Base-by-base conservation (phyloP, 805 yeast genomes). In the Starmerella powellii region DNA sequence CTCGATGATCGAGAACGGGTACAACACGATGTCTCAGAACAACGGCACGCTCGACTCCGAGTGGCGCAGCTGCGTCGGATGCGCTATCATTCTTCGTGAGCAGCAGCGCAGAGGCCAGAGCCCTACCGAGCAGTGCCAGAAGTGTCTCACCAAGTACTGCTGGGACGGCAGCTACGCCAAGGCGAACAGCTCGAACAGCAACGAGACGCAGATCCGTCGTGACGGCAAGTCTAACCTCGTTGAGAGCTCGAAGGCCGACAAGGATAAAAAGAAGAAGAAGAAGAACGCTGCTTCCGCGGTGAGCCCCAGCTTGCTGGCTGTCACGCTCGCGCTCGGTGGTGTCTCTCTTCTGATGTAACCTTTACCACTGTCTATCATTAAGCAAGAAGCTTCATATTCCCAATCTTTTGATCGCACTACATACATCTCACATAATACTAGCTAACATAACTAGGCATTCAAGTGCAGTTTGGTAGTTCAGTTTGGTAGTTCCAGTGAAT, bases 71-170 rank as follows among this genome's bases (percentile, higher is more conserved):
- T 86, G 95, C 65, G 68, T 85, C 35, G 82, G 82, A 3, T 86
- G 95, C 70, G 95, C 95, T 3, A 73, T 83, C 38, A 66, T 86
- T 42, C 79, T 84, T 59, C 76, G 95, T 58, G 74, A 79, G 36
- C 78, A 80, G 61, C 93, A 85, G 65, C 71, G 87, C 58, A 61
- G 68, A 30, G 75, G 76, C 23, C 61, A 67, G 29, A 66, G 71
- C 15, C 79, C 80, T 45, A 65, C 78, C 8, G 78, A 70, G 6
- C 84, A 80, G 57, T 86, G 96, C 67, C 64, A 74, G 54, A 48
- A 65, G 44, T 87, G 95, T 57, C 80, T 86, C 58, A 61, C 65
- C 33, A 68, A 65, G 15, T 87, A 85, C 61, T 86, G 96, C 62
- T 86, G 88, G 88, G 70, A 74, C 48, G 87, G 86, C 31, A 37